A percentile compares a stretch with the other conserved stretches of the same genome.
Evolutionary conservation across 495 filamentous ascomycete genomes (phyloP).

Genomic region (Hypomontagnella submonticulosa): DNA sequence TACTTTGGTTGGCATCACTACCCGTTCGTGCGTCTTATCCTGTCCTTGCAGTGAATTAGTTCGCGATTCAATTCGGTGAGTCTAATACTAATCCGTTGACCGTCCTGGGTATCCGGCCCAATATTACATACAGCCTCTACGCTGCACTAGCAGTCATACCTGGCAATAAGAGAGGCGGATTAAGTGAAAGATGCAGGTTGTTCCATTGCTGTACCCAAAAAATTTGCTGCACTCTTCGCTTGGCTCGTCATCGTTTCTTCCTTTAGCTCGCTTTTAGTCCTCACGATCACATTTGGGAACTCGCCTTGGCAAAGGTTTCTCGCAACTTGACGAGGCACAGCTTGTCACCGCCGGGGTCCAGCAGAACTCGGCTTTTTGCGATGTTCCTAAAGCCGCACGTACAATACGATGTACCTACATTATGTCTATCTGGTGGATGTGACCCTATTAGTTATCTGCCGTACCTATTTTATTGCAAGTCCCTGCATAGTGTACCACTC

Average conservation of each 20-base stretch:
- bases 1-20: slow-evolving; percentile 13
- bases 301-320: slow-evolving; percentile 10
- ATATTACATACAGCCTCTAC: slow-evolving; percentile 3
- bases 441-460: slow-evolving; percentile 20
- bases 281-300: neutral
- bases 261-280: neutral
- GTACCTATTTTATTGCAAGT: slow-evolving; percentile 25
- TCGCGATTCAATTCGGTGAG: slow-evolving; percentile 15
- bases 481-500: slow-evolving; percentile 26
- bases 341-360: slow-evolving; percentile 2
- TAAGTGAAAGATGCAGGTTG: slow-evolving; percentile 14
- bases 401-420: neutral
- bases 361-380: slow-evolving; percentile 6
- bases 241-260: slow-evolving; percentile 11
- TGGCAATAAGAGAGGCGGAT: slow-evolving; percentile 3
- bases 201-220: slow-evolving; percentile 1
- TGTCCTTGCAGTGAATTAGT: slow-evolving; percentile 18
- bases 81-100: slow-evolving; percentile 32
- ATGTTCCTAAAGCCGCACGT: slow-evolving; percentile 21
- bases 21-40: slow-evolving; percentile 13
- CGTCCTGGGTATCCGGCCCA: neutral
- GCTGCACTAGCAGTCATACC: neutral
- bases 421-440: slow-evolving; percentile 24
- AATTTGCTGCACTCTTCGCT: slow-evolving; percentile 6
- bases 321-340: slow-evolving; percentile 2